phyloP scores from a whole-genome alignment of 345 rosid species.

The Adansonia digitata region DNA sequence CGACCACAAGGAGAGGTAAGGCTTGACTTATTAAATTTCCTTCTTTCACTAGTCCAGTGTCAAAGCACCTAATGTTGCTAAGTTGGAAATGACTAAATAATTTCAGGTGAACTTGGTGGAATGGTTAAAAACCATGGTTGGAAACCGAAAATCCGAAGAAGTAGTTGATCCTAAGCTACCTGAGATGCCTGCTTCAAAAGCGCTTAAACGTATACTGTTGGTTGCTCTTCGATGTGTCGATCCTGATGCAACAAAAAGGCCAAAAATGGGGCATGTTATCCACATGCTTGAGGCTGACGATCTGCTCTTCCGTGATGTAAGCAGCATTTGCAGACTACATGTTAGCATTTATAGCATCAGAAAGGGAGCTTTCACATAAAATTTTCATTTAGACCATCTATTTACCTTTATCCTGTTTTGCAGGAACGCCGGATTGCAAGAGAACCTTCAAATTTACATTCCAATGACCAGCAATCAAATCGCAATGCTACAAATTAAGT shows the following conservation, averaged over 20 bases:
- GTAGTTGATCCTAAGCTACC: slow-evolving; percentile 1
- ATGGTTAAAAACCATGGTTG: slow-evolving; percentile 2
- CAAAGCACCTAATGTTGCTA: not conserved
- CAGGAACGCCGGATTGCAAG: not conserved
- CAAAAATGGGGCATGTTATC: slow-evolving; percentile 3
- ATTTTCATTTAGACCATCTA: too few relatives aligned
- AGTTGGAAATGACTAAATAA: not conserved
- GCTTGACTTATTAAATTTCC: not conserved
- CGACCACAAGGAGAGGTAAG: slow-evolving; percentile 61
- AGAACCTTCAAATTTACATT: not conserved
- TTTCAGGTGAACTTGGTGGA: not conserved
- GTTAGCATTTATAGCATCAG: not conserved
- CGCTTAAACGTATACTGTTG: not conserved
- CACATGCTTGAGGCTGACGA: not conserved
- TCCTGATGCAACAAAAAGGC: not conserved
- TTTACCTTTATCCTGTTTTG: not conserved
- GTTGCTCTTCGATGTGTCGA: not conserved
- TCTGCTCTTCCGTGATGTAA: not conserved
- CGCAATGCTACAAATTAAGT: not conserved
- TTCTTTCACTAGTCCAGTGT: not conserved
- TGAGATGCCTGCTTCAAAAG: not conserved
- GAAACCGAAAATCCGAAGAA: not conserved
- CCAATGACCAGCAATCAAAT: not conserved
- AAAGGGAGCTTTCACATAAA: not conserved
- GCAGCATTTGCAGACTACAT: not conserved